These are phyloP conservation scores for Fusarium buharicum DNA, from an alignment of 2,329 filamentous ascomycete genomes.

Conservation along the genomic window DNA sequence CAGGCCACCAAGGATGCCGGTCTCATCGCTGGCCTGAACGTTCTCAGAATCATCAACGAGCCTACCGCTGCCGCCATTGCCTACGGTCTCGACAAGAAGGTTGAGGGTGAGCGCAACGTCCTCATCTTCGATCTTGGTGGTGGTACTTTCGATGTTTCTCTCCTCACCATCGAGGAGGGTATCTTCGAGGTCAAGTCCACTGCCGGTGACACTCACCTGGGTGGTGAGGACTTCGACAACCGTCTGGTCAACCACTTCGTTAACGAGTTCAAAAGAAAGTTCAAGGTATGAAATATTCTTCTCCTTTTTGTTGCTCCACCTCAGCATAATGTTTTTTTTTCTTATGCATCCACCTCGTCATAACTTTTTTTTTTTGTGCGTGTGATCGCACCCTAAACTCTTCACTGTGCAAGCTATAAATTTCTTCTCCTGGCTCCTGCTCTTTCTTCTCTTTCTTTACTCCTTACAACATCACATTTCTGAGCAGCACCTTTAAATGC, in stretches of 20 bases:
- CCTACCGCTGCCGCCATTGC: constrained; percentile 97
- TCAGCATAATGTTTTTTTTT: not conserved
- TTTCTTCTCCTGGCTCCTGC: too few relatives aligned
- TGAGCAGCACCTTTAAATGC: too few relatives aligned
- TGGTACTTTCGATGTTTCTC: constrained; percentile 99
- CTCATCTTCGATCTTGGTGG: constrained; percentile 99
- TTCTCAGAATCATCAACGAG: constrained; percentile 99
- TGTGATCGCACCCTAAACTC: too few relatives aligned
- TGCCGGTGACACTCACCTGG: constrained; percentile 95
- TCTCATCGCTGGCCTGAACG: constrained; percentile 96
- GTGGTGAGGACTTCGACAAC: constrained; percentile 96
- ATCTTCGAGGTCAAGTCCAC: constrained; percentile 99
- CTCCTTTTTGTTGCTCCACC: not conserved
- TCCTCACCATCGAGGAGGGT: constrained; percentile 98
- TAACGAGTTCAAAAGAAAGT: constrained; percentile 83
- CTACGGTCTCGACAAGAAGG: constrained; percentile 97
- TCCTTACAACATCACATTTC: too few relatives aligned
- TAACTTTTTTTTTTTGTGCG: not conserved
- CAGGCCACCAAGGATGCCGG: too few relatives aligned
- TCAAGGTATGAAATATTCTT: constrained; percentile 60
- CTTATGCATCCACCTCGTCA: not conserved
- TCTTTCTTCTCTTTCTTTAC: too few relatives aligned
- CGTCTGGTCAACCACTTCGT: constrained; percentile 97
- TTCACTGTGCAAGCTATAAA: too few relatives aligned
- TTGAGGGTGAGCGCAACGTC: constrained; percentile 97